phyloP scores from a whole-genome alignment of 306 rosid genomes.

The Canavalia gladiata region DNA sequence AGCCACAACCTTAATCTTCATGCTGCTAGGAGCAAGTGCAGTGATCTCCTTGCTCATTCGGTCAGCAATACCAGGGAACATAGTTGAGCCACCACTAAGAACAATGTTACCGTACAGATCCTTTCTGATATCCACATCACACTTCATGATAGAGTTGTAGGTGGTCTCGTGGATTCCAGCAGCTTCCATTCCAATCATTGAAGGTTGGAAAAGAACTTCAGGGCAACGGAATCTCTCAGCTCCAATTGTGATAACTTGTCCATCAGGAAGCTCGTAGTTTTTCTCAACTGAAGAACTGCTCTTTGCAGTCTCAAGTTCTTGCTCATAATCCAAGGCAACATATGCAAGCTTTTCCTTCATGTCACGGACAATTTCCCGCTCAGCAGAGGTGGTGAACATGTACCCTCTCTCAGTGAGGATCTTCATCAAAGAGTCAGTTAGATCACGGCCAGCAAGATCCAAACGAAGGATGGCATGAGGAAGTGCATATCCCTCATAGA shows the following conservation, averaged over 20 bases:
- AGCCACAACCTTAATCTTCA: conserved; percentile 98
- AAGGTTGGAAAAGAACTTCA: conserved; percentile 98
- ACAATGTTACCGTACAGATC: conserved; percentile 95
- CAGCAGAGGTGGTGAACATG: conserved; percentile 99
- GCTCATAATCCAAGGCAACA: conserved; percentile 95
- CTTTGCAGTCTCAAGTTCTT: conserved; percentile 96
- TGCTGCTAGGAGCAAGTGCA: conserved; percentile 98
- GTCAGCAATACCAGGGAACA: conserved; percentile 99
- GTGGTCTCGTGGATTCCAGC: conserved; percentile 98
- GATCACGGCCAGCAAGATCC: conserved; percentile 99
- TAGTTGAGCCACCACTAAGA: conserved; percentile 98
- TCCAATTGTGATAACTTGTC: conserved; percentile 95
- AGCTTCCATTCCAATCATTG: conserved; percentile 99
- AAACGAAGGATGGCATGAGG: conserved; percentile 97
- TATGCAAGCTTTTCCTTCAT: conserved; percentile 98
- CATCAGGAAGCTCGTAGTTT: conserved; percentile 94
- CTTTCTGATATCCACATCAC: conserved; percentile 98
- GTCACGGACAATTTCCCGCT: conserved; percentile 99
- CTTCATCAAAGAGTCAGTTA: conserved; percentile 94
- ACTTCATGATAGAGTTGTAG: conserved; percentile 98
- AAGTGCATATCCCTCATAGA: conserved; percentile 96
- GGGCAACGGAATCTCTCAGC: conserved; percentile 99
- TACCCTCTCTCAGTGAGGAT: conserved; percentile 97
- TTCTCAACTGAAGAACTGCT: conserved; percentile 95
- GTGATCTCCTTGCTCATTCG: conserved; percentile 99